Base-by-base conservation (phyloP, 208 protist species). In the Strigomonas culicis region DNA sequence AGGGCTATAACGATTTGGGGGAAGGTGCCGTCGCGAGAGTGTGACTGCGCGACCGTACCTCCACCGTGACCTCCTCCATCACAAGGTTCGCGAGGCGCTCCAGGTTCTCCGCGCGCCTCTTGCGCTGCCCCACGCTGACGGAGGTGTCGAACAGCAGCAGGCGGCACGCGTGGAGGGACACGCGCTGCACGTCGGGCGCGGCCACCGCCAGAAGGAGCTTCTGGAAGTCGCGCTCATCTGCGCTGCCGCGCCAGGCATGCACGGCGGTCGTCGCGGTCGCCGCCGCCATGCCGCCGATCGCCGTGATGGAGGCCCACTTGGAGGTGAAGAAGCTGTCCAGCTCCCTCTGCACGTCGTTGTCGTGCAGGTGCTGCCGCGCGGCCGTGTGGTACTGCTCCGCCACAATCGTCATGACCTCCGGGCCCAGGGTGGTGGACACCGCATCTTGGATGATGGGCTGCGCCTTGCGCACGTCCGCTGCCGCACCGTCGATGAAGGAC, bases 291-390 rank as follows among this genome's bases (percentile, higher is more conserved):
- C 25, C 47, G 7, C 36, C 47, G 1, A 65, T 30, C 25, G 28
- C n/a, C 1, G 44, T 36, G n/a, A 74, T 17, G 52, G 21, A 34
- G 27, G 44, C 27, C 39, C 17, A 30, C 36, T 55, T 59, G 22
- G 59, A 70, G n/a, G 72, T 63, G n/a, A 41, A 31, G 28, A 82
- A 73, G 24, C 59, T 64, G 51, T 82, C 77, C 63, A 82, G 25
- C 47, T 79, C 67, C 11, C 52, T 43, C 24, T 65, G 19, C 31
- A 62, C 52, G 4, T 1, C 24, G 41, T 65, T 62, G 0, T 30
- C 52, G 15, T 32, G 46, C 31, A 77, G 41, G 31, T 69, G 63
- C 49, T 83, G 72, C 1, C 68, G 72, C 2, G 69, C 63, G 1
- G 69, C 72, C 25, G 50, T 22, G 21, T 19, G 17, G 63, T 83